Percentiles rank a stretch among this genome's conserved stretches.
These are phyloP conservation scores for Russula sp. DNA, from an alignment of 768 basidiomycete species.

Conservation along the genomic window DNA sequence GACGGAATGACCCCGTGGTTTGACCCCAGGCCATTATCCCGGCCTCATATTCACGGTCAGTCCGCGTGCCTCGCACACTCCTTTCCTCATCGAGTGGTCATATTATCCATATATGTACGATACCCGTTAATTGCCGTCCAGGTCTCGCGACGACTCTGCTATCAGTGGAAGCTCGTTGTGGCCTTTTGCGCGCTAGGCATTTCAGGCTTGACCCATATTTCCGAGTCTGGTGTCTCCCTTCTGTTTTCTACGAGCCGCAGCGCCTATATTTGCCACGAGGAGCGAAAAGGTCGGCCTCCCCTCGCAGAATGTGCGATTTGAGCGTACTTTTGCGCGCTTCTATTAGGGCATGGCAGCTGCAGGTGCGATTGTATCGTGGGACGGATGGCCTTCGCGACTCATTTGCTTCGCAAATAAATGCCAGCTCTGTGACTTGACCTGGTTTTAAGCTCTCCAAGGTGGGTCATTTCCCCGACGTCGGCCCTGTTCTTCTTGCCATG, in stretches of 20 bases:
- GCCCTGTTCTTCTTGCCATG: background rate
- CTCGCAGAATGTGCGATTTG: constrained; percentile 14
- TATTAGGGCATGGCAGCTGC: background rate
- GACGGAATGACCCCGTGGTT: background rate
- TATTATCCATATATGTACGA: background rate
- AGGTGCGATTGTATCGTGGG: background rate
- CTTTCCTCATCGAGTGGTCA: background rate
- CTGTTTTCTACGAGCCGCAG: background rate
- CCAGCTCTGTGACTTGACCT: background rate
- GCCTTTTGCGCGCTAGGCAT: background rate
- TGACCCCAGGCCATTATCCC: background rate
- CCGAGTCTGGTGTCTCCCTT: background rate
- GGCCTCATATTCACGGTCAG: background rate
- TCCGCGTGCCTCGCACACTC: constrained; percentile 12
- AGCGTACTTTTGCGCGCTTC: background rate
- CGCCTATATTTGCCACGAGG: background rate
- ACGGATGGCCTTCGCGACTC: background rate
- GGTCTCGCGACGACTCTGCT: background rate
- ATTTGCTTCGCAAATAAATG: background rate
- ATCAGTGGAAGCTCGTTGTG: background rate
- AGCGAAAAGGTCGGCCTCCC: constrained; percentile 8
- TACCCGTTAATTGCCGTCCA: background rate
- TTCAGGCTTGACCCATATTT: background rate
- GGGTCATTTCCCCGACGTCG: background rate
- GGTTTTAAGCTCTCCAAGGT: background rate